These are phyloP conservation scores for Rhododendron vialii DNA, from an alignment of 148 eudicot genomes.

Conservation along the genomic window DNA sequence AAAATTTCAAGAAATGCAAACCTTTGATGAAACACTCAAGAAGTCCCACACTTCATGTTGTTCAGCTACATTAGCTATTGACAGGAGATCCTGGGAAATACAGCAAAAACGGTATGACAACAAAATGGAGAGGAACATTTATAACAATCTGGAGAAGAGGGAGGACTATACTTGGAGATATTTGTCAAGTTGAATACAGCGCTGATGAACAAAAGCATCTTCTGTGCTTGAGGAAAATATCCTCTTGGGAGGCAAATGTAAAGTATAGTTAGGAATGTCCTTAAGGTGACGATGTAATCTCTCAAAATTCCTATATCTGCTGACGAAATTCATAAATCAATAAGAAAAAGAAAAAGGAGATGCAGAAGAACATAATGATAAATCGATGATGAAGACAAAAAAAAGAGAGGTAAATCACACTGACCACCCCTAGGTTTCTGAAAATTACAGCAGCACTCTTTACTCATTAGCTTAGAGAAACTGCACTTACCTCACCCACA, in stretches of 20 bases:
- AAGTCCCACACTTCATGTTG: conserved; percentile 99
- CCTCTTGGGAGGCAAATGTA: conserved; percentile 98
- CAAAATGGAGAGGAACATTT: neutral
- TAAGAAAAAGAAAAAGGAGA: neutral
- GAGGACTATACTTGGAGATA: conserved; percentile 69
- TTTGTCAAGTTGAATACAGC: conserved; percentile 93
- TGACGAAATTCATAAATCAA: conserved; percentile 10
- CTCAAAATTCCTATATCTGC: conserved; percentile 93
- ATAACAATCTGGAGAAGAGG: neutral
- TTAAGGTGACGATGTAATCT: conserved; percentile 91
- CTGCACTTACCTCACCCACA: neutral
- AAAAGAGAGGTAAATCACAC: neutral
- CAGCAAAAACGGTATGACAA: conserved; percentile 11
- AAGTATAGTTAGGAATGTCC: conserved; percentile 88
- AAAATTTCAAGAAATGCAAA: conserved; percentile 21
- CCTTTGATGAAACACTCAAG: conserved; percentile 87
- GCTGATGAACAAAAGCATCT: conserved; percentile 97
- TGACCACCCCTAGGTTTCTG: neutral
- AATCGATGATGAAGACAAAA: neutral
- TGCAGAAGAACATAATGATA: neutral
- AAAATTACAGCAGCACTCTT: neutral
- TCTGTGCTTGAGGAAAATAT: conserved; percentile 98
- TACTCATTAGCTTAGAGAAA: neutral
- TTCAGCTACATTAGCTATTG: conserved; percentile 97
- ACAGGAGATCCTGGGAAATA: conserved; percentile 72